Evolutionary conservation across 305 asterid species (phyloP).

Genomic region (Fraxinus latifolia): DNA sequence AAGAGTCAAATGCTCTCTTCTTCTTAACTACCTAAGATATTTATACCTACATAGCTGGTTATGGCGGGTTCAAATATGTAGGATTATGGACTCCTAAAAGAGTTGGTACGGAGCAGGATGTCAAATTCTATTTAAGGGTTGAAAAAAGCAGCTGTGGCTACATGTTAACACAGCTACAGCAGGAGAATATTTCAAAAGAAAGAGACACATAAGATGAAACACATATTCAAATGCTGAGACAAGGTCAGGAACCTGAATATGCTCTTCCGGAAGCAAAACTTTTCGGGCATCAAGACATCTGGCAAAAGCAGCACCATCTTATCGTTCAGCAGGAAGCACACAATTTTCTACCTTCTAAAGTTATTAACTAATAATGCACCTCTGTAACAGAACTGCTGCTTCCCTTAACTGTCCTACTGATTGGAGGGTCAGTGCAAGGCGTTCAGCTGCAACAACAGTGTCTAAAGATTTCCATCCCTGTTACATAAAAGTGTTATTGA

Average conservation of each 20-base stretch:
- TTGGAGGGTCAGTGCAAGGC: constrained; percentile 77
- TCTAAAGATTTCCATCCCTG: constrained; percentile 87
- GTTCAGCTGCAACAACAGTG: constrained; percentile 77
- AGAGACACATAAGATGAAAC: constrained; percentile 8
- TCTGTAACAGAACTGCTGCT: constrained; percentile 71
- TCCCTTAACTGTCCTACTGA: constrained; percentile 60
- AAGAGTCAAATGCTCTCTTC: neutral
- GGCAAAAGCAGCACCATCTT: constrained; percentile 29
- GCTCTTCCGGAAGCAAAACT: constrained; percentile 55
- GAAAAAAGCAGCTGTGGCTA: constrained; percentile 7
- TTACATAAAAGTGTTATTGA: constrained; percentile 14
- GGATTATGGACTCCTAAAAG: constrained; percentile 10
- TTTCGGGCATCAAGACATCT: constrained; percentile 82
- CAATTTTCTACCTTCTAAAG: constrained; percentile 21
- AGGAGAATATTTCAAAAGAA: neutral
- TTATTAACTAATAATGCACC: constrained; percentile 41
- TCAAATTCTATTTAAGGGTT: neutral
- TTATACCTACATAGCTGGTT: neutral
- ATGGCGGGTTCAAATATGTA: neutral
- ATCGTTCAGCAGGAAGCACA: constrained; percentile 22
- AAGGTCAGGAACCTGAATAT: constrained; percentile 60
- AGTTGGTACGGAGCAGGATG: constrained; percentile 6
- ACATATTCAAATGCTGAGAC: constrained; percentile 5
- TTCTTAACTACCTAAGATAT: neutral
- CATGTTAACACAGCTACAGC: neutral